A percentile compares a stretch with the other conserved stretches of the same genome.
These are phyloP conservation scores for Sechiopsis laciniata DNA, from an alignment of 306 rosid genomes.

Conservation along the genomic window DNA sequence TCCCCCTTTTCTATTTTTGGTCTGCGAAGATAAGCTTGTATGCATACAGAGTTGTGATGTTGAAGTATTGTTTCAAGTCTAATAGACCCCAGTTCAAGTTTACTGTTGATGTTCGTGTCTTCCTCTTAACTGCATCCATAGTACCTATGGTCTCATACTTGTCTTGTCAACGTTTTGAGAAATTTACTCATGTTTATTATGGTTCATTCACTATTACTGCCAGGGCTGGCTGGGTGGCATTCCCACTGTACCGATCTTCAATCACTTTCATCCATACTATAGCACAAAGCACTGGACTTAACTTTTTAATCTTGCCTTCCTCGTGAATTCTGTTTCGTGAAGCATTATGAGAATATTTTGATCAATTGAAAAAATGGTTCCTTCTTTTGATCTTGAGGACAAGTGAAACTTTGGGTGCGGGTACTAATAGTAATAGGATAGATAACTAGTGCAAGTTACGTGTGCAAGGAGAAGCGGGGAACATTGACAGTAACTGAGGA, in stretches of 20 bases:
- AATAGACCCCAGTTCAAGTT: background rate
- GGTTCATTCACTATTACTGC: conserved; percentile 6
- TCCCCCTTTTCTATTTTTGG: background rate
- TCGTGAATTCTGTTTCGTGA: background rate
- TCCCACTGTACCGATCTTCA: background rate
- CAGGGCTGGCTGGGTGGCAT: background rate
- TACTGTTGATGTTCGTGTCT: background rate
- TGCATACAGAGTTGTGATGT: background rate
- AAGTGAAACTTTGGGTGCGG: background rate
- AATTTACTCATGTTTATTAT: background rate
- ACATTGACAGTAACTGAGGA: background rate
- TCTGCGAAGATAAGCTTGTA: background rate
- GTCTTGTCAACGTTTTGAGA: background rate
- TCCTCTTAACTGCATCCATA: background rate
- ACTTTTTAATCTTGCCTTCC: background rate
- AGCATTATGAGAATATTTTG: background rate
- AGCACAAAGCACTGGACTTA: background rate
- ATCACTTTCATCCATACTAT: background rate
- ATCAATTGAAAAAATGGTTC: background rate
- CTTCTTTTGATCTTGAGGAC: conserved; percentile 3
- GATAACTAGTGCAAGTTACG: background rate
- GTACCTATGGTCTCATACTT: background rate
- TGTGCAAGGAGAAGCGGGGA: background rate
- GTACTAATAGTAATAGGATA: background rate
- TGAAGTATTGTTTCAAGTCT: background rate